Conservation (phyloP, 768 basidiomycete genomes). For the Clitopilus passeckerianus region DNA sequence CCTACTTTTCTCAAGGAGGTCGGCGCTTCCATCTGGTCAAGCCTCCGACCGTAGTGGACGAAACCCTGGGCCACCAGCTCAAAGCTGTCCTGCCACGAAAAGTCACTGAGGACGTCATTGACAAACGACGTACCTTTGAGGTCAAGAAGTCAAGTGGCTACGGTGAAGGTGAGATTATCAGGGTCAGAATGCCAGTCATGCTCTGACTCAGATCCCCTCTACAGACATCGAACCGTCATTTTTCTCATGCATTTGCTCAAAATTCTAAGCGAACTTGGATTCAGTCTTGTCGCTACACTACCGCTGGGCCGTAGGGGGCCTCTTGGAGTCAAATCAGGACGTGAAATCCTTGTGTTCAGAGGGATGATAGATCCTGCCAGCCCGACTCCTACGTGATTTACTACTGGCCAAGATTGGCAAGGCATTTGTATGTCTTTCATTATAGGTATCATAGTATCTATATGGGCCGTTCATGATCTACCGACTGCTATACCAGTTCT, state of each 20-base stretch:
- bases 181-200: not conserved
- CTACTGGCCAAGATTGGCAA: not conserved
- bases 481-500: not conserved
- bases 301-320: slow-evolving; percentile 45
- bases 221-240: slow-evolving; percentile 43
- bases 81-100: slow-evolving; percentile 30
- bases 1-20: slow-evolving; percentile 58
- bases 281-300: slow-evolving; percentile 62
- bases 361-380: not conserved
- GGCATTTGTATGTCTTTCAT: not conserved
- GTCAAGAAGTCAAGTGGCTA: slow-evolving; percentile 31
- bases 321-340: slow-evolving; percentile 5
- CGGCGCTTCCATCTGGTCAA: slow-evolving; percentile 46
- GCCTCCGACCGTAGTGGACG: slow-evolving; percentile 36
- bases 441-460: slow-evolving; percentile 1
- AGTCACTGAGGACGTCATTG: slow-evolving; percentile 38
- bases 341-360: not conserved
- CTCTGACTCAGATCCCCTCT: slow-evolving; percentile 19
- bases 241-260: slow-evolving; percentile 59
- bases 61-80: slow-evolving; percentile 33
- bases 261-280: slow-evolving; percentile 51
- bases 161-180: not conserved
- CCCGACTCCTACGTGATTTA: not conserved
- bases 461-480: not conserved
- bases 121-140: slow-evolving; percentile 50